Evolutionary conservation across 2,329 filamentous ascomycete species (phyloP).

Genomic region (Lasiodiplodia gonubiensis): DNA sequence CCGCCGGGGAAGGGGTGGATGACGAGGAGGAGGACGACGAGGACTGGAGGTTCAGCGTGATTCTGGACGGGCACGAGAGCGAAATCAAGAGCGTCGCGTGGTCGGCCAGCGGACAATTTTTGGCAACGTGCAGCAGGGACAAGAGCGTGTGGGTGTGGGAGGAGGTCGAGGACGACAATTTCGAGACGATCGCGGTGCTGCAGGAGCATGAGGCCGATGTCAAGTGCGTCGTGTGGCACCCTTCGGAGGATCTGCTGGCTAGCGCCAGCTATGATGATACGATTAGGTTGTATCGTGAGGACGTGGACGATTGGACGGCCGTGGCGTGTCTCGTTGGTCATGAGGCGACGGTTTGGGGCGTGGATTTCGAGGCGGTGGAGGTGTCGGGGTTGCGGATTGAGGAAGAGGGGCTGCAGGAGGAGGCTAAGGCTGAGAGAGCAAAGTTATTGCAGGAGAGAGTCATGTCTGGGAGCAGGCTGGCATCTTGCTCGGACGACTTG

Average conservation of each 20-base stretch:
- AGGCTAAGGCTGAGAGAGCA: constrained; percentile 42
- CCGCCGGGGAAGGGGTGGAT: not conserved
- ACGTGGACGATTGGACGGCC: constrained; percentile 92
- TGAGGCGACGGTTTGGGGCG: constrained; percentile 84
- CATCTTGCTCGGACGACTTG: constrained; percentile 85
- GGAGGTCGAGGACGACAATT: constrained; percentile 92
- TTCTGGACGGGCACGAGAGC: constrained; percentile 92
- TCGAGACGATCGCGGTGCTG: constrained; percentile 93
- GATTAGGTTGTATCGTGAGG: constrained; percentile 86
- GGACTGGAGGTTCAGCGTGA: constrained; percentile 90
- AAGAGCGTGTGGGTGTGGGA: constrained; percentile 99
- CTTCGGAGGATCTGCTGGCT: constrained; percentile 77
- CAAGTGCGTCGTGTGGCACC: constrained; percentile 92
- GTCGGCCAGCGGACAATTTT: constrained; percentile 73
- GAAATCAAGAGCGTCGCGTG: constrained; percentile 86
- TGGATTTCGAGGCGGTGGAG: constrained; percentile 67
- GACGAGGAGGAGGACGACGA: constrained; percentile 64
- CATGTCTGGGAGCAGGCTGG: constrained; percentile 63
- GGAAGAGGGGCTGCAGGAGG: constrained; percentile 35
- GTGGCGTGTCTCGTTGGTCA: constrained; percentile 83
- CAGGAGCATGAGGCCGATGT: constrained; percentile 96
- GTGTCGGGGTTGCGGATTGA: constrained; percentile 34
- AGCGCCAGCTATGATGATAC: constrained; percentile 95
- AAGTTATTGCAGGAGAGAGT: constrained; percentile 46
- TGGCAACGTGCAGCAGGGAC: constrained; percentile 90